Conservation (phyloP, 2,329 filamentous ascomycete genomes). For the Colletotrichum coccodes region DNA sequence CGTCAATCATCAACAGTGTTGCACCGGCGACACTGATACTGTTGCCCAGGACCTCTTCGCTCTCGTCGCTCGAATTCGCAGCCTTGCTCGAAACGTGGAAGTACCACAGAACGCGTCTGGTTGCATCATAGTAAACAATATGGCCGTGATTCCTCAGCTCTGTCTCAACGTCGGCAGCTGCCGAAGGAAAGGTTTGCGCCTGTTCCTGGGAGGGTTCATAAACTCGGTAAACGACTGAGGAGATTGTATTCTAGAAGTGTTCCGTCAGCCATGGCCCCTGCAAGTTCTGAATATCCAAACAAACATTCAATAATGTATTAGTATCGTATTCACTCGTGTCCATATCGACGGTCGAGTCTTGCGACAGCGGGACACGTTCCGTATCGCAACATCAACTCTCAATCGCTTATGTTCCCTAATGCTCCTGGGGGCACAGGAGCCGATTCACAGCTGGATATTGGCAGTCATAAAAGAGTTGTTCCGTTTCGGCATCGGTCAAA, state of each 20-base stretch:
- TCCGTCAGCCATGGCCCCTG: slow-evolving; percentile 30
- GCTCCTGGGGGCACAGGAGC: slow-evolving; percentile 26
- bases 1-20: slow-evolving; percentile 56
- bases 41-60: slow-evolving; percentile 44
- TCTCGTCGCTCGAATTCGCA: slow-evolving; percentile 33
- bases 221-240: slow-evolving; percentile 63
- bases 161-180: slow-evolving; percentile 62
- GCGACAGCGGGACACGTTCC: slow-evolving; percentile 25
- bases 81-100: slow-evolving; percentile 61
- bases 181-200: slow-evolving; percentile 54
- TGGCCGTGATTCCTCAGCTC: slow-evolving; percentile 62
- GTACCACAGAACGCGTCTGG: slow-evolving; percentile 63
- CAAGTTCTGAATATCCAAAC: slow-evolving; percentile 37
- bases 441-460: slow-evolving; percentile 8
- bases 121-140: slow-evolving; percentile 62
- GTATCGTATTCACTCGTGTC: slow-evolving; percentile 72
- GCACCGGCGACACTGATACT: slow-evolving; percentile 56
- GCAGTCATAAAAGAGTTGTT: slow-evolving; percentile 25
- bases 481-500: slow-evolving; percentile 14
- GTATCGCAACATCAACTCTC: slow-evolving; percentile 35
- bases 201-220: slow-evolving; percentile 61
- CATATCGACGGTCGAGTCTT: slow-evolving; percentile 60
- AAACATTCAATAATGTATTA: slow-evolving; percentile 68
- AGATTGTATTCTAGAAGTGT: slow-evolving; percentile 62
- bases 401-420: slow-evolving; percentile 28